Evolutionary conservation across 2,329 filamentous ascomycete species (phyloP), one percentile per base, ranked within the genome.

Genomic region (Allantophomopsis cytisporea): DNA sequence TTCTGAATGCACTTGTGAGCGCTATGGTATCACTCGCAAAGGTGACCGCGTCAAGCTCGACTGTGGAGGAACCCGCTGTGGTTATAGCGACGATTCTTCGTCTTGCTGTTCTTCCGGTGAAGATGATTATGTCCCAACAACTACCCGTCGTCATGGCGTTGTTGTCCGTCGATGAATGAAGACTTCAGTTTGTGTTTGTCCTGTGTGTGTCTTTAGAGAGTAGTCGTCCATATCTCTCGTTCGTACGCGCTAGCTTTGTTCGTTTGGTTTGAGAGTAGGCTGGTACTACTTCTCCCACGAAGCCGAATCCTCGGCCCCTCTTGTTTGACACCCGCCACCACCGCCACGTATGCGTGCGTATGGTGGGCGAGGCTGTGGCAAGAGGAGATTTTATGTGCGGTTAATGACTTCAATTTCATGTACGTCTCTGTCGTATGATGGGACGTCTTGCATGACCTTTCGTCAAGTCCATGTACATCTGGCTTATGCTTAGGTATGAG

Each of bases 21-120:
- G 88, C 66, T 95, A 91, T 68, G 89, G 88, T 53, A 94, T 96
- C 69, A 95, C 88, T 48, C 83, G 87, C 65, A 80, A 81, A 61
- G 87, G 88, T 57, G 83, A 93, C 62, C 80, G 88, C 55, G 83
- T 96, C 73, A 91, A 89, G 74, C 78, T 95, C 60, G 88, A 95
- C 74, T 96, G 89, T 57, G 87, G 87, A 52, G 89, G 89, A 51
- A 69, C 78, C 45, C 80, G 85, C 59, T 95, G 89, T 64, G 84
- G 85, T 55, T 91, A 83, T 65, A 74, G 73, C 47, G 80, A 84
- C 54, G 76, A 82, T 44, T 73, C 69, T 46, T 73, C 67, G 39
- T 73, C 75, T 41, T 85, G 80, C 69, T 86, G 78, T 50, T 81
- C 72, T 51, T 80, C 80, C 50, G 64, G 53, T 53, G 73, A 73